Evolutionary conservation across 2,329 filamentous ascomycete genomes (phyloP).

Genomic region (Sporothrix pseudoabietina): DNA sequence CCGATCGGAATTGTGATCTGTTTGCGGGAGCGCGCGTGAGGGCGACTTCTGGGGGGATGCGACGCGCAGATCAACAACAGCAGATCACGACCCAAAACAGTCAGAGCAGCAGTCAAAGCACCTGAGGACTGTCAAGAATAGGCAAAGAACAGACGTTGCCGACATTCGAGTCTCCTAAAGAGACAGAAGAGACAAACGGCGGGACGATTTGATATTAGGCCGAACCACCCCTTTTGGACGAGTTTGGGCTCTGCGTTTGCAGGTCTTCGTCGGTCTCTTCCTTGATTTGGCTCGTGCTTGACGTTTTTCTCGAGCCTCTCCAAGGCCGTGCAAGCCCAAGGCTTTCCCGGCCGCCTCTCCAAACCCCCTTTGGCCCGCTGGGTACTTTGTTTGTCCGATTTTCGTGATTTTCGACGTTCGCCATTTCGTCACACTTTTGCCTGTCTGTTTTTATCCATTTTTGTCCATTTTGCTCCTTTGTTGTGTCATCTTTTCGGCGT

Average conservation of each 20-base stretch:
- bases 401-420: not conserved
- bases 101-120: not conserved
- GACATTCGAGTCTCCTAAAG: not conserved
- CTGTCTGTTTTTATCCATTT: too few relatives aligned
- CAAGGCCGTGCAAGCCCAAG: too few relatives aligned
- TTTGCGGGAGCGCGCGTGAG: conserved; percentile 20
- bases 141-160: not conserved
- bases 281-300: not conserved
- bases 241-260: not conserved
- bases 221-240: not conserved
- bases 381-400: not conserved
- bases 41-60: not conserved
- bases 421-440: not conserved
- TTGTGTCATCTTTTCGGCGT: not conserved
- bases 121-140: not conserved
- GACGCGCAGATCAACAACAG: conserved; percentile 10
- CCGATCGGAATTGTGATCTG: conserved; percentile 21
- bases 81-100: not conserved
- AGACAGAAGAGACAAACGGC: not conserved
- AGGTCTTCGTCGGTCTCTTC: not conserved
- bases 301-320: not conserved
- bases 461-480: too few relatives aligned
- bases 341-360: not conserved
- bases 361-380: not conserved
- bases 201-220: conserved; percentile 18